A percentile compares a stretch with the other conserved stretches of the same genome.
phyloP scores from a whole-genome alignment of 2,329 filamentous ascomycete genomes.

The Sphaceloma murrayae region DNA sequence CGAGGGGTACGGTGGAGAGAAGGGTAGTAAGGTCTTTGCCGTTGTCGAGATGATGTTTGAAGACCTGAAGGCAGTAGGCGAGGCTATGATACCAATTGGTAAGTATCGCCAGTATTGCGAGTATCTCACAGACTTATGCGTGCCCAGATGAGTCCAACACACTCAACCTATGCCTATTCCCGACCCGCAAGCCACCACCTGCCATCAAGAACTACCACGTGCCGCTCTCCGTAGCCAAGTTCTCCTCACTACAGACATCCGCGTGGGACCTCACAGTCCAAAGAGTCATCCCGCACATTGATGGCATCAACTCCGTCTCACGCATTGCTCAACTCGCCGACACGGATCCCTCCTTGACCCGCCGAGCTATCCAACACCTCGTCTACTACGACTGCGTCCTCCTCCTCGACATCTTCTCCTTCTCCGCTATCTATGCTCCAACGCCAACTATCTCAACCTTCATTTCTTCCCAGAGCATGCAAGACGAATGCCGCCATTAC shows the following conservation, averaged over 20 bases:
- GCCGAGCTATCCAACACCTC: conserved; percentile 77
- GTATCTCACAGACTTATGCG: conserved; percentile 16
- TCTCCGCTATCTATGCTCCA: conserved; percentile 79
- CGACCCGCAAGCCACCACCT: conserved; percentile 65
- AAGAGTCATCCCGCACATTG: conserved; percentile 74
- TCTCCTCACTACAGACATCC: conserved; percentile 46
- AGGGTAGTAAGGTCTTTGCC: conserved; percentile 45
- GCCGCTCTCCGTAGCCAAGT: conserved; percentile 57
- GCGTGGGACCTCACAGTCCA: conserved; percentile 69
- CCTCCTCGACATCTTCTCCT: conserved; percentile 91
- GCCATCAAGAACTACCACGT: conserved; percentile 82
- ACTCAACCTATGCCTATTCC: conserved; percentile 92
- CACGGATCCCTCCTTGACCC: conserved; percentile 76
- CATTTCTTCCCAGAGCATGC: conserved; percentile 62
- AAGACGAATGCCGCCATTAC: conserved; percentile 81
- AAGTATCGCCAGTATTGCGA: conserved; percentile 28
- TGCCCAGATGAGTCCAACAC: conserved; percentile 78
- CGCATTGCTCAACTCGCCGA: conserved; percentile 78
- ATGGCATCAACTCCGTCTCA: conserved; percentile 82
- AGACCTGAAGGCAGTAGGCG: conserved; percentile 91
- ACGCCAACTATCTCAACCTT: conserved; percentile 72
- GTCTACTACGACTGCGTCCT: conserved; percentile 88
- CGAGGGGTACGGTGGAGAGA: conserved; percentile 24
- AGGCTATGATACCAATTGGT: conserved; percentile 98
- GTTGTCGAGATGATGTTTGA: conserved; percentile 81